Conservation (phyloP, 768 basidiomycete genomes). For the Omphalotus guepiniiformis region DNA sequence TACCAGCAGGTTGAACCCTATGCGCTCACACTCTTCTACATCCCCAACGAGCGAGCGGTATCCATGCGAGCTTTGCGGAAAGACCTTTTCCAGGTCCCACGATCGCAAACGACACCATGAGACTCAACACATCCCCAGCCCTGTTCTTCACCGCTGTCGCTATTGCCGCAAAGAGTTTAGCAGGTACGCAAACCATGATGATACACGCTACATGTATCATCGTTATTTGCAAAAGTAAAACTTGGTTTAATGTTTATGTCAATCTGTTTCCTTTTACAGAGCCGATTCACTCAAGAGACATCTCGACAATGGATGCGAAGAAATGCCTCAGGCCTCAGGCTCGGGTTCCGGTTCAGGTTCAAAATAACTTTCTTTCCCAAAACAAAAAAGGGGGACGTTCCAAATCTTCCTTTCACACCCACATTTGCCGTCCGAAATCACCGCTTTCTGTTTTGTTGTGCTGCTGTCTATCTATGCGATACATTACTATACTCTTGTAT, state of each 20-base stretch:
- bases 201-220: not conserved
- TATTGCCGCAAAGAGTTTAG: constrained; percentile 78
- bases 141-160: constrained; percentile 64
- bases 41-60: constrained; percentile 57
- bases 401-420: no score
- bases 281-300: constrained; percentile 79
- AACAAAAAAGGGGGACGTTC: no score
- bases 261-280: constrained; percentile 26
- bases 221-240: constrained; percentile 10
- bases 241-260: no score
- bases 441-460: no score
- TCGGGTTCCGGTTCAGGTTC: not conserved
- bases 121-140: constrained; percentile 64
- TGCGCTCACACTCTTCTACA: constrained; percentile 27
- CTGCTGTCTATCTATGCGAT: no score
- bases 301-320: constrained; percentile 66
- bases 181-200: constrained; percentile 42
- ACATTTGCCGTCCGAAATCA: no score
- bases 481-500: no score
- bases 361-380: no score
- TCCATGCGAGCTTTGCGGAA: constrained; percentile 70
- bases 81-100: constrained; percentile 76
- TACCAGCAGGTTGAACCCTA: not conserved
- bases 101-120: constrained; percentile 81
- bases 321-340: constrained; percentile 1